Evolutionary conservation across 495 filamentous ascomycete species (phyloP), one percentile per base, ranked within the genome.

Genomic region (Penicillium paxilli): DNA sequence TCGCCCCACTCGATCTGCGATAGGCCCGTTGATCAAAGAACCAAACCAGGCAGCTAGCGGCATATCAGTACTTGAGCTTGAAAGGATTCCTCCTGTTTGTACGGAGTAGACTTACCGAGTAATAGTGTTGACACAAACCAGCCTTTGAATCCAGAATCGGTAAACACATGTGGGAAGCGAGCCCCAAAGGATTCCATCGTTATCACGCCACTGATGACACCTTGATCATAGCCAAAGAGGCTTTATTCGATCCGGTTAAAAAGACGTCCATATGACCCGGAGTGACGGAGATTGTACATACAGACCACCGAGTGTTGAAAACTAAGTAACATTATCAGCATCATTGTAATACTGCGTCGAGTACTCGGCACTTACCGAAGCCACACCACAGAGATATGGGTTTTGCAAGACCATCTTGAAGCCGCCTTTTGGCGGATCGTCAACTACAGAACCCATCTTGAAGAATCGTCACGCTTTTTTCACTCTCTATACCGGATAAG

Each of bases 111-210:
- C 58, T 49, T 33, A 66, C 90, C 90, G 4, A 95, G 80, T 58
- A 92, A 83, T 57, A 93, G 82, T 51, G 92, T 92, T 2, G 90
- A 82, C 5, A 89, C 89, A 44, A 92, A 74, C 85, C 88, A 90
- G 24, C 88, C 89, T 64, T 90, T 89, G 52, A 73, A 84, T 0
- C 85, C 82, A 59, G 82, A 79, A 59, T 89, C 78, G 0, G 71
- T 60, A 51, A 79, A 83, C 41, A 85, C 86, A 19, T 79, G 76
- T 30, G 84, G 85, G 79, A 90, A 90, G 45, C 87, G 63, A 44
- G 67, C 64, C 3, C 59, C 68, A 49, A 74, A 71, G 17, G 69
- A 69, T 41, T 74, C 63, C 75, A 79, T 80, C 8, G 73, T 74
- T 44, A 72, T 60, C n/a, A 75, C 67, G 32, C 72, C 72, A 3